phyloP scores from a whole-genome alignment of 768 basidiomycete species.

The Suillus occidentalis region DNA sequence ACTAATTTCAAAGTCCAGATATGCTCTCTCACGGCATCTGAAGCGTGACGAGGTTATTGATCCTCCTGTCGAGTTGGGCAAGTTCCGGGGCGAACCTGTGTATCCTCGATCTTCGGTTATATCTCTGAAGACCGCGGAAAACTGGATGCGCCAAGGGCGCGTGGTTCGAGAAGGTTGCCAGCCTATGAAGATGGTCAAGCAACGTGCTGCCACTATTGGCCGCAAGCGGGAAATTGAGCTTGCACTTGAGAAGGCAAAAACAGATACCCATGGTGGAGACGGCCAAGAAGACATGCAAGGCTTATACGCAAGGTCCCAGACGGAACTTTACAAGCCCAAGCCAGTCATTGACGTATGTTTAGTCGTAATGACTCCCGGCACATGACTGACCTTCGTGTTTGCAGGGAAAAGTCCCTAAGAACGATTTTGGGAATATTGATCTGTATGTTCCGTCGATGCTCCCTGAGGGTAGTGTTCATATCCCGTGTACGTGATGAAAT shows the following conservation, averaged over 20 bases:
- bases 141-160: constrained; percentile 90
- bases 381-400: constrained; percentile 11
- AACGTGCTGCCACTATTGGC: constrained; percentile 78
- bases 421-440: constrained; percentile 96
- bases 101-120: constrained; percentile 84
- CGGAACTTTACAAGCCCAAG: constrained; percentile 73
- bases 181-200: constrained; percentile 88
- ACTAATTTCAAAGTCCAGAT: constrained; percentile 44
- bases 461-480: constrained; percentile 79
- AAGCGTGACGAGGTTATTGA: constrained; percentile 85
- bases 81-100: constrained; percentile 91
- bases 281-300: constrained; percentile 78
- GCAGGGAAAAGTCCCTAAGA: constrained; percentile 92
- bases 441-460: constrained; percentile 95
- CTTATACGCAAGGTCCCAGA: constrained; percentile 82
- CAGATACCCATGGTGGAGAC: constrained; percentile 36
- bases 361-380: constrained; percentile 3
- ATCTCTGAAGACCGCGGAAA: constrained; percentile 87
- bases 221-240: constrained; percentile 72
- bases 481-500: constrained; percentile 72
- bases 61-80: constrained; percentile 79
- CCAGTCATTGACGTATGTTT: constrained; percentile 75
- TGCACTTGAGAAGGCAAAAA: constrained; percentile 42
- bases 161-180: constrained; percentile 70
- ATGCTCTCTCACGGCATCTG: constrained; percentile 83